These are phyloP conservation scores for Thermomyces lanuginosus DNA, from an alignment of 2,329 filamentous ascomycete genomes.

Conservation along the genomic window DNA sequence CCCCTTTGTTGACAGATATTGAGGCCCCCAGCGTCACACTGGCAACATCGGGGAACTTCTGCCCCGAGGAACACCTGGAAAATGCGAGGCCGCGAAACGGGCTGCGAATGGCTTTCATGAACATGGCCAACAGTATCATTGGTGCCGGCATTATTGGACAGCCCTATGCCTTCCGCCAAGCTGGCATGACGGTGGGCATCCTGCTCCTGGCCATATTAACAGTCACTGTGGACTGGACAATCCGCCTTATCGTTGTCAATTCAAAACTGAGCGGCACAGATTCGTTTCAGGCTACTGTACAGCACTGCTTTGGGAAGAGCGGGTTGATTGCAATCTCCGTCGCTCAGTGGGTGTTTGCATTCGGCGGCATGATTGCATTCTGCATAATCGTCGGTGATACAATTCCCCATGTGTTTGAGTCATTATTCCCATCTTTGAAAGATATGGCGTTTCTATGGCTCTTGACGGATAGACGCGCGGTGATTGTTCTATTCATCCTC, in stretches of 20 bases:
- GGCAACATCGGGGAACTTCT: conserved; percentile 42
- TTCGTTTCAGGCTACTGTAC: conserved; percentile 89
- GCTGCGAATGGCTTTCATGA: conserved; percentile 85
- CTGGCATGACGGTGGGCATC: conserved; percentile 67
- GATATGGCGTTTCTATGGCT: conserved; percentile 64
- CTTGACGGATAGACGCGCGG: conserved; percentile 61
- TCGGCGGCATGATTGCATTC: conserved; percentile 97
- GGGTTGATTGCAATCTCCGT: conserved; percentile 79
- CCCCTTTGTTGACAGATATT: conserved; percentile 64
- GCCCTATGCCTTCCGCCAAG: conserved; percentile 89
- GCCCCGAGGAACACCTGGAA: conserved; percentile 43
- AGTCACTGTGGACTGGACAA: conserved; percentile 87
- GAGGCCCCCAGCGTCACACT: conserved; percentile 66
- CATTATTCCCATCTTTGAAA: conserved; percentile 61
- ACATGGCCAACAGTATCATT: conserved; percentile 99
- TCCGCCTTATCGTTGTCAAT: conserved; percentile 91
- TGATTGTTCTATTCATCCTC: conserved; percentile 77
- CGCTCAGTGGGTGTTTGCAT: conserved; percentile 96
- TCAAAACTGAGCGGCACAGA: conserved; percentile 88
- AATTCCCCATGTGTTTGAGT: conserved; percentile 74
- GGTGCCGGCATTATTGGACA: conserved; percentile 61
- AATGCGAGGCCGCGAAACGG: conserved; percentile 64
- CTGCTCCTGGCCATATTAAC: conserved; percentile 65
- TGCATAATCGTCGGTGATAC: conserved; percentile 94
- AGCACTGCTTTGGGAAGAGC: conserved; percentile 79